phyloP scores from a whole-genome alignment of 495 filamentous ascomycete species.

The Annulohypoxylon stygium region DNA sequence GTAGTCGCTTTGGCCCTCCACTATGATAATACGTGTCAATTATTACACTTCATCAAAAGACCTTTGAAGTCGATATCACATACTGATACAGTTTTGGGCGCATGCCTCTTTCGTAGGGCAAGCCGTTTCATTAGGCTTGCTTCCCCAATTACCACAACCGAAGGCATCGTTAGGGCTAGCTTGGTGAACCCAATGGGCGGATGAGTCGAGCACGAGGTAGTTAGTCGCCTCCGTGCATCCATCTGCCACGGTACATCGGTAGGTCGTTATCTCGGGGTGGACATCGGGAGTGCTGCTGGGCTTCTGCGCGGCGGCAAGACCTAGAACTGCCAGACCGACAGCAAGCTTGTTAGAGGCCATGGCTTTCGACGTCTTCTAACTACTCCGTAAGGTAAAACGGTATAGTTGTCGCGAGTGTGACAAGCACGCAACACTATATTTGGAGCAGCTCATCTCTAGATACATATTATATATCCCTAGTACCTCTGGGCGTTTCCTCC shows the following conservation, averaged over 20 bases:
- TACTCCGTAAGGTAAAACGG: background rate
- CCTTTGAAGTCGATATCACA: background rate
- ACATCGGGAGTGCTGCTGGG: constrained; percentile 57
- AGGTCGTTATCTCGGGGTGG: constrained; percentile 64
- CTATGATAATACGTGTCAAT: constrained; percentile 25
- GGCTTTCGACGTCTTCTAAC: constrained; percentile 19
- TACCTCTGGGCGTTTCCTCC: background rate
- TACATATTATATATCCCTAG: background rate
- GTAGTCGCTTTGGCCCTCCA: constrained; percentile 57
- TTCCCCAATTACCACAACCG: constrained; percentile 58
- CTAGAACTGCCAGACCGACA: constrained; percentile 43
- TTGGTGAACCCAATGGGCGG: constrained; percentile 64
- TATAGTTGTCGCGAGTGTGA: constrained; percentile 17
- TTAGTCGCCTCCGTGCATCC: constrained; percentile 62
- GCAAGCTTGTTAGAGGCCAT: constrained; percentile 47
- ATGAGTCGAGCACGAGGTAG: constrained; percentile 64
- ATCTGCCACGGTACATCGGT: constrained; percentile 61
- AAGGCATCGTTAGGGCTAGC: constrained; percentile 45
- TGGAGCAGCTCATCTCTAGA: constrained; percentile 30
- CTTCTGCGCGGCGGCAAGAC: constrained; percentile 46
- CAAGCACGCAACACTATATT: constrained; percentile 39
- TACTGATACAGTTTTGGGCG: constrained; percentile 62
- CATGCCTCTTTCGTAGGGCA: constrained; percentile 66
- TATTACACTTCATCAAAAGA: too few species aligned
- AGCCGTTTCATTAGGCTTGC: constrained; percentile 58